phyloP scores from a whole-genome alignment of 2,329 filamentous ascomycete genomes.

The Trichophyton schoenleinii region DNA sequence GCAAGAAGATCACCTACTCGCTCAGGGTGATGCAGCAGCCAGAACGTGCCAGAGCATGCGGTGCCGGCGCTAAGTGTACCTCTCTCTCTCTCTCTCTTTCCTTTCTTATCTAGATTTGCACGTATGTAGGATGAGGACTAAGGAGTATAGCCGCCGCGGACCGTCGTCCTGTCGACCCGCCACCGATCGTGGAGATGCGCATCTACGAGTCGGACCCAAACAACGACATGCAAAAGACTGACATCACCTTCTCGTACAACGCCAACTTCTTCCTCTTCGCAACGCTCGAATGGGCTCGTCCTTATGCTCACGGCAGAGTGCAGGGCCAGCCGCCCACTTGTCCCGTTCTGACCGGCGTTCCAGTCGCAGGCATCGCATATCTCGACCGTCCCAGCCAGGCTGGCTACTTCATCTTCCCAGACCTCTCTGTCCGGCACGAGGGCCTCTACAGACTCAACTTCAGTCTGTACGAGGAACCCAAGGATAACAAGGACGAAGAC shows the following conservation, averaged over 20 bases:
- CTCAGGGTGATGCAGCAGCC: slow-evolving; percentile 87
- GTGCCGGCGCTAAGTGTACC: slow-evolving; percentile 82
- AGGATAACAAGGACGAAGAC: slow-evolving; percentile 69
- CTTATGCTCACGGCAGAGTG: slow-evolving; percentile 68
- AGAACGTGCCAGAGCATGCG: slow-evolving; percentile 85
- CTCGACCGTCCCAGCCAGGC: slow-evolving; percentile 67
- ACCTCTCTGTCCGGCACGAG: slow-evolving; percentile 90
- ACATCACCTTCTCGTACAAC: slow-evolving; percentile 82
- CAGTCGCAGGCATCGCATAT: slow-evolving; percentile 91
- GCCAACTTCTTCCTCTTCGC: slow-evolving; percentile 97
- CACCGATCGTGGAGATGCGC: slow-evolving; percentile 82
- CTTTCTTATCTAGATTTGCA: too few relatives aligned
- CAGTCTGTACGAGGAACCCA: slow-evolving; percentile 85
- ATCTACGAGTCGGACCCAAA: slow-evolving; percentile 55
- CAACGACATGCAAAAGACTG: slow-evolving; percentile 47
- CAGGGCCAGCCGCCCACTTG: slow-evolving; percentile 54
- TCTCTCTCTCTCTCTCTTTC: background rate
- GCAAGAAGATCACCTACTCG: slow-evolving; percentile 65
- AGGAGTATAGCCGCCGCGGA: slow-evolving; percentile 59
- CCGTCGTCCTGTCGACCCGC: slow-evolving; percentile 83
- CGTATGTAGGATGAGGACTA: background rate
- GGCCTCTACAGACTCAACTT: slow-evolving; percentile 86
- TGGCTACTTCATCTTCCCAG: slow-evolving; percentile 96
- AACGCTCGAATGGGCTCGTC: slow-evolving; percentile 73
- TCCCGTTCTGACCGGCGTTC: slow-evolving; percentile 84